Percentiles rank a stretch among this genome's conserved stretches.
phyloP scores from a whole-genome alignment of 1,284 basidiomycete species.

The Marasmius sp. region DNA sequence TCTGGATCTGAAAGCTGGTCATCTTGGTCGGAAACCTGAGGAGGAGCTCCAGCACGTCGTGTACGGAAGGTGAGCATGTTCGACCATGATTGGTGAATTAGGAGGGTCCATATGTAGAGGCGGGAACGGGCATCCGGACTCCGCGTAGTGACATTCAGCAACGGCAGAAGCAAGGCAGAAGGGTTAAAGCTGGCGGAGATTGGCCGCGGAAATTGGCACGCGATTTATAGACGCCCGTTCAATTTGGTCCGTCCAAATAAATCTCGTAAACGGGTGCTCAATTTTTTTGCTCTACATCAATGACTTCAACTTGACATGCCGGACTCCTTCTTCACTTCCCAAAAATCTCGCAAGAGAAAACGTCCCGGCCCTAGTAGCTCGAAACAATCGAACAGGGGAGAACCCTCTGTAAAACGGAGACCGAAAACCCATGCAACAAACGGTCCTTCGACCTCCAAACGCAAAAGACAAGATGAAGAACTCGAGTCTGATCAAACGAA shows the following conservation, averaged over 20 bases:
- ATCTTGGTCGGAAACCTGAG: background rate
- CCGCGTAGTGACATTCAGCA: no score
- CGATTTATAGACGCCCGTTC: no score
- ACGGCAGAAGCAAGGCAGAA: no score
- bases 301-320: slow-evolving; percentile 8
- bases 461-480: slow-evolving; percentile 59
- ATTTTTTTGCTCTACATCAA: background rate
- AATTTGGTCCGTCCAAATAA: background rate
- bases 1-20: slow-evolving; percentile 32
- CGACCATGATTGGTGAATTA: no score
- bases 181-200: no score
- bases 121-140: no score
- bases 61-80: background rate
- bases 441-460: background rate
- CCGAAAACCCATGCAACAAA: slow-evolving; percentile 2
- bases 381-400: background rate
- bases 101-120: no score
- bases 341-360: slow-evolving; percentile 15
- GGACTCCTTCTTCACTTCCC: slow-evolving; percentile 16
- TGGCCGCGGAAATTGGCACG: no score
- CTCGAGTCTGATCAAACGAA: slow-evolving; percentile 64
- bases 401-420: background rate
- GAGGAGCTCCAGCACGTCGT: background rate
- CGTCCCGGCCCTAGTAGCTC: slow-evolving; percentile 8
- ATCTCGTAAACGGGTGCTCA: background rate